phyloP scores from a whole-genome alignment of 352 stramenopile species.

The Albugo laibachii region DNA sequence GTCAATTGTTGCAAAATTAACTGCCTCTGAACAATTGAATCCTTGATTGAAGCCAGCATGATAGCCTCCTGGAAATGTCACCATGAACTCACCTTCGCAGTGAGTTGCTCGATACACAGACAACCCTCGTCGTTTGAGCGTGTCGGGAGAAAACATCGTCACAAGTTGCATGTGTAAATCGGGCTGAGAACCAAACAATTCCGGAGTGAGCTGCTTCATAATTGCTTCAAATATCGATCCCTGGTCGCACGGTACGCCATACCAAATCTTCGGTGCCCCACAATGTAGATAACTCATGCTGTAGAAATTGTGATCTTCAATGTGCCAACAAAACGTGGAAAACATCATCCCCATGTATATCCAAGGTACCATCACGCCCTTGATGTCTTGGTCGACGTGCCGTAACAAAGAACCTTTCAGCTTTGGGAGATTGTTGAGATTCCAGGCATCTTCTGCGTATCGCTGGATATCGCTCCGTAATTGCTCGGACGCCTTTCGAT shows the following conservation, averaged over 20 bases:
- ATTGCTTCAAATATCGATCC: conserved; percentile 82
- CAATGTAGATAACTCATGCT: conserved; percentile 98
- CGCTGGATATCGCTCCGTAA: conserved; percentile 16
- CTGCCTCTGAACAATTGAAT: conserved; percentile 84
- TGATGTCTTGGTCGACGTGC: conserved; percentile 93
- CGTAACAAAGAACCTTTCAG: conserved; percentile 85
- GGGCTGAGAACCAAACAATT: conserved; percentile 86
- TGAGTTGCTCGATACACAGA: conserved; percentile 90
- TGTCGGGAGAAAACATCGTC: conserved; percentile 71
- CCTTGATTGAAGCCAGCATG: conserved; percentile 96
- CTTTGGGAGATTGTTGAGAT: conserved; percentile 98
- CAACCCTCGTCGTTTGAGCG: conserved; percentile 64
- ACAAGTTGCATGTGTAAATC: conserved; percentile 89
- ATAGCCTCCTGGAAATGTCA: conserved; percentile 97
- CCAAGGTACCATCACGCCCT: conserved; percentile 98
- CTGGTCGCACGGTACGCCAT: conserved; percentile 85
- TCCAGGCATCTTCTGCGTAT: conserved; percentile 86
- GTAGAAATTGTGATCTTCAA: conserved; percentile 99
- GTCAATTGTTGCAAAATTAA: conserved; percentile 81
- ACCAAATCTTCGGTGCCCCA: conserved; percentile 96
- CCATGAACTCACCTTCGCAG: conserved; percentile 91
- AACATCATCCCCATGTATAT: conserved; percentile 99
- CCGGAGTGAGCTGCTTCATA: conserved; percentile 83
- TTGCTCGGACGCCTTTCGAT: conserved; percentile 18
- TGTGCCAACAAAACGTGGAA: conserved; percentile 98